These are phyloP conservation scores for Debaryomycetaceae sp. DNA, from an alignment of 1,139 yeast genomes.

Conservation along the genomic window DNA sequence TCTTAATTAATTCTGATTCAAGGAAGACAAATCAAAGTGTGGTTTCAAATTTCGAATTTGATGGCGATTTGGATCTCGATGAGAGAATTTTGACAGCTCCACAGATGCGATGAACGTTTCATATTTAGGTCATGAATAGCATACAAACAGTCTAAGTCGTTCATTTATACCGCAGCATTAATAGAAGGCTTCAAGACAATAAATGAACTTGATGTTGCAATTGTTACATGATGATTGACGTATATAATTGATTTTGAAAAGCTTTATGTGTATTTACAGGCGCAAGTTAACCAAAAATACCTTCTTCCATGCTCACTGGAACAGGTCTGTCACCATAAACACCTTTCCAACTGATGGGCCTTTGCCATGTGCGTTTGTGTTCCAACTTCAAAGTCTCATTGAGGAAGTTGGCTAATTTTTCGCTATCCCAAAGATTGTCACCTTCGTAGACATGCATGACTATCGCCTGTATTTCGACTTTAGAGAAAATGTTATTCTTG, in stretches of 20 bases:
- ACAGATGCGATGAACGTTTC: too few relatives aligned
- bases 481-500: conserved; percentile 3
- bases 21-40: background rate
- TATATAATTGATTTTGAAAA: too few relatives aligned
- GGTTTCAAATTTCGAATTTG: background rate
- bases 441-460: conserved; percentile 78
- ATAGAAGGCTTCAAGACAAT: too few relatives aligned
- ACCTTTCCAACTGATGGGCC: conserved; percentile 81
- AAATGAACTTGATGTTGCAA: too few relatives aligned
- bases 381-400: conserved; percentile 25
- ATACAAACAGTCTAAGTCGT: too few relatives aligned
- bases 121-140: too few relatives aligned
- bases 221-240: too few relatives aligned
- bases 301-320: conserved; percentile 72
- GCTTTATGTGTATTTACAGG: background rate
- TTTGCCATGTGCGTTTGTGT: conserved; percentile 28
- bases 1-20: background rate
- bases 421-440: conserved; percentile 77
- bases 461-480: conserved; percentile 20
- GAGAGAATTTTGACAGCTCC: background rate
- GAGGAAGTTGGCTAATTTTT: conserved; percentile 43
- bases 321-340: conserved; percentile 72
- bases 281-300: conserved; percentile 55
- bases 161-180: too few relatives aligned
- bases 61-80: background rate